Evolutionary conservation across 495 filamentous ascomycete species (phyloP), one percentile per base, ranked within the genome.

Genomic region (Daldinia caldariorum): DNA sequence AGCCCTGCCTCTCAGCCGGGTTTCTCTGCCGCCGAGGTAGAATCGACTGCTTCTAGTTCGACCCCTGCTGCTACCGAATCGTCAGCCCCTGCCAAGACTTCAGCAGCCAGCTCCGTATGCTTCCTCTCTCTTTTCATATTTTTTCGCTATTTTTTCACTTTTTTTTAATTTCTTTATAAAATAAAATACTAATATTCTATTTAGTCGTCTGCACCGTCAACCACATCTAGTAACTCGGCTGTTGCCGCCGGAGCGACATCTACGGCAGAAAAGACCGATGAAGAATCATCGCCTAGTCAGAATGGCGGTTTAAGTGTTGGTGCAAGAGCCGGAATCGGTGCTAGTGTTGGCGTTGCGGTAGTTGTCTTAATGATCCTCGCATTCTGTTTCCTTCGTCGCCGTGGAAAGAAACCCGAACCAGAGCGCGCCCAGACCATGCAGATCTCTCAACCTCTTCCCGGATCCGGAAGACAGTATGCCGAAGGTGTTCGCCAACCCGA

Each of bases 251-350:
- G 57, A 37, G 22, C 70, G n/a, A 58, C 72, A 6, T 61, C 61
- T 34, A 41, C 63, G 0, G 62, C 67, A 12, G 58, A 70, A 3
- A 60, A 49, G 34, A 37, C 71, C 1, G 57, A 45, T 35, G 35
- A 39, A 2, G 54, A 12, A 8, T 56, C 69, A 18, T 32, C 60
- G 35, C 2, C 47, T 13, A 29, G 10, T 12, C n/a, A 51, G n/a
- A 12, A 51, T 20, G 72, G 71, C 0, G 75, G 72, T 0, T 61
- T 84, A 14, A 71, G 71, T 13, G 72, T 74, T 6, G 79, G 76
- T 4, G 82, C 74, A 0, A 77, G 82, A 74, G 79, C 79, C 35
- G 83, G 83, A 37, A 79, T 84, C 58, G 82, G 79, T 4, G 78
- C 81, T 37, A 82, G 80, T 29, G 69, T 73, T 32, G 79, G 70